Evolutionary conservation across 2,329 filamentous ascomycete genomes (phyloP), one percentile per base, ranked within the genome.

Genomic region (Ophiostoma tasmaniense): DNA sequence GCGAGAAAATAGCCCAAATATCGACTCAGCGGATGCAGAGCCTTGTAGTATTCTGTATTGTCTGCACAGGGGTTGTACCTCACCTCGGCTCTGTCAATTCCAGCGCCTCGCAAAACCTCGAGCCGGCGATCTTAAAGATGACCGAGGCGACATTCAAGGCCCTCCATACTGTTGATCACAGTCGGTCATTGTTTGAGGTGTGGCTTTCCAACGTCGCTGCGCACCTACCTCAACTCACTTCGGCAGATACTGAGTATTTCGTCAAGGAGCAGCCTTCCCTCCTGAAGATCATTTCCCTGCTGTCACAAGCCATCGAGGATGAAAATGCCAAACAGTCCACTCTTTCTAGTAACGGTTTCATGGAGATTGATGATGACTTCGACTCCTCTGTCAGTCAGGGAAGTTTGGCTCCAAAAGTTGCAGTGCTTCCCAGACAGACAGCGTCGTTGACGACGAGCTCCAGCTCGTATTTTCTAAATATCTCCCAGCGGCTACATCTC

Each of bases 341-440:
- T 1, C 72, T 73, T 10, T 74, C 80, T 3, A 78, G 81, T 11
- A 72, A 79, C 2, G 86, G 89, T 72, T 75, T 82, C 6, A 89
- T 91, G 87, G 88, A 91, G 68, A 74, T 92, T 5, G 90, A 92
- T 73, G 82, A 83, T 42, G 84, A 85, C 1, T 87, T 89, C 68
- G 84, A 86, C 55, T 87, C 87, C 0, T 86, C 89, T 72, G 80
- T 80, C 67, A 87, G 83, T 71, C 81, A 81, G 30, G 78, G 76
- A 33, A 81, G 79, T 66, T 75, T 77, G 20, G 71, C 75, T 1
- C 76, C 79, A 37, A 79, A 78, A 39, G 70, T 72, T 1, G 73
- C 77, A 25, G 75, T 83, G 20, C 75, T 87, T 59, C 80, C 86
- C 59, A 81, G 85, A 22, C 79, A 79, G 25, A 81, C 81, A 61